phyloP scores from a whole-genome alignment of 1,284 basidiomycete species.

The Sporisorium exsertum region DNA sequence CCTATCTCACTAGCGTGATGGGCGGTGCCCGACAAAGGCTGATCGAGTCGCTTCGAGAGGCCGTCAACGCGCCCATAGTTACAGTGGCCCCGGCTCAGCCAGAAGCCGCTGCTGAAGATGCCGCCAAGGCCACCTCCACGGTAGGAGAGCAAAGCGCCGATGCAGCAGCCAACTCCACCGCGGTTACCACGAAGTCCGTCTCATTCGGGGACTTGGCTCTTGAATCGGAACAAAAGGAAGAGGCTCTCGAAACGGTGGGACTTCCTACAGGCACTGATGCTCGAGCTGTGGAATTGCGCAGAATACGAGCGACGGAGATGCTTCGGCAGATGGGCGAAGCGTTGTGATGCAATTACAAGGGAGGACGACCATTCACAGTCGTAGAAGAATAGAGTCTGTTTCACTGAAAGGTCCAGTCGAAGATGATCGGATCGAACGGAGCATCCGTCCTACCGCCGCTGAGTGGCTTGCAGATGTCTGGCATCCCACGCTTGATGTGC shows the following conservation, averaged over 20 bases:
- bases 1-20: constrained; percentile 49
- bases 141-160: constrained; percentile 7
- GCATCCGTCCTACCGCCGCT: background rate
- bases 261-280: constrained; percentile 34
- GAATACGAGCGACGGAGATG: constrained; percentile 31
- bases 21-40: constrained; percentile 45
- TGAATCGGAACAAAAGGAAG: constrained; percentile 33
- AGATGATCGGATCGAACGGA: background rate
- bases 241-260: constrained; percentile 27
- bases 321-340: constrained; percentile 36
- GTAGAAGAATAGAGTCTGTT: background rate
- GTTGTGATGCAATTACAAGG: constrained; percentile 10
- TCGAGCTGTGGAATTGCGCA: constrained; percentile 28
- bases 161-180: background rate
- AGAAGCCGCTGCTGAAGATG: background rate
- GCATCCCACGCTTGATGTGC: constrained; percentile 2
- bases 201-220: constrained; percentile 44
- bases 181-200: constrained; percentile 30
- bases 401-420: constrained; percentile 11
- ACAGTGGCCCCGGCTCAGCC: constrained; percentile 11
- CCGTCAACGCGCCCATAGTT: constrained; percentile 33
- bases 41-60: constrained; percentile 42
- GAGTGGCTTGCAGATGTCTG: constrained; percentile 18
- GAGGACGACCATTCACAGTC: background rate
- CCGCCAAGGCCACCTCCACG: constrained; percentile 1